Evolutionary conservation across 441 rosid species (phyloP), one percentile per base, ranked within the genome.

Genomic region (Melastoma candidum): DNA sequence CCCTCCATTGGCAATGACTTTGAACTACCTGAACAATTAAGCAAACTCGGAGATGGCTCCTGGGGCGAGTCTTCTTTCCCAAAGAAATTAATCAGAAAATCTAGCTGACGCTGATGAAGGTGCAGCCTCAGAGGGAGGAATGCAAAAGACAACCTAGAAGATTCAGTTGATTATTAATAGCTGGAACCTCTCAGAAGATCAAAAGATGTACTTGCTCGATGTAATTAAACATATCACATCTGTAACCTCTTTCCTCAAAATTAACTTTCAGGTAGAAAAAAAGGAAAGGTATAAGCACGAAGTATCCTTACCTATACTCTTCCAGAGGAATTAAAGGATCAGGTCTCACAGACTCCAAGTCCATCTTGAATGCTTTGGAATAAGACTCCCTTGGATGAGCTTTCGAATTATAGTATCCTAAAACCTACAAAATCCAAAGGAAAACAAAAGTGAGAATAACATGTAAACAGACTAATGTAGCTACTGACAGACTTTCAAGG

Each of bases 41-140:
- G 52, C 36, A 71, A 63, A 67, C 67, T 79, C 24, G 71, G 63
- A 68, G 79, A 68, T 55, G 64, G 75, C 61, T 75, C 85, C 58
- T 68, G 48, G 2, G 74, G 52, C 8, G 55, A 63, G 76, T 66
- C 71, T 67, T 78, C 78, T 49, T 71, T 69, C 61, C 85, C 90
- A 64, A 94, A 94, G 69, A 80, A 90, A 66, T 72, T 69, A 61
- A 83, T 71, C 57, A 94, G 94, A 74, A 94, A 94, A 69, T 94
- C 95, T 62, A 90, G 84, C 48, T 95, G 99, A 72, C 84, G 70
- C 71, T 95, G 99, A 77, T 90, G 97, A 71, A 95, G 94, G 71
- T 87, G 97, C 74, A 95, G 73, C 63, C 73, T 67, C 69, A 87
- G 60, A 66, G 99, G 97, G 71, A 90, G 92, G 63, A 87, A 70